Evolutionary conservation across 2,329 filamentous ascomycete genomes (phyloP), one percentile per base, ranked within the genome.

Genomic region (Penicillium sp.): DNA sequence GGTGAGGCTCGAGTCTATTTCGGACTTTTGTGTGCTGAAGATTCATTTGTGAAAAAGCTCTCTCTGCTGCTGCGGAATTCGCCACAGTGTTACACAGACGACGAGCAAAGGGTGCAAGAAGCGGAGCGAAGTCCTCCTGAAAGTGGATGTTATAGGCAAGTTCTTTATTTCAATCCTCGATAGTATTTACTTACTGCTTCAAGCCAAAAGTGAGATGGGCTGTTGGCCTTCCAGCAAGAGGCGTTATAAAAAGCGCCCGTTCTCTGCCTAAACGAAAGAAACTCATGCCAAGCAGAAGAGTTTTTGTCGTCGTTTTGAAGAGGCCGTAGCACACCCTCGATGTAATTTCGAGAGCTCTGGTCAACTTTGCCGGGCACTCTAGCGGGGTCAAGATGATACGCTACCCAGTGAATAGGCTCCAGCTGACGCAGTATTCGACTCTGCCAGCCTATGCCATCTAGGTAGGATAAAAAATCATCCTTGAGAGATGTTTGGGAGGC

Each of bases 21-120:
- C 43, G 43, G 30, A 45, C 30, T 36, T 45, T 45, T 36, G 43
- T 45, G n/a, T 45, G 43, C 43, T 45, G 30, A 45, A 45, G 43
- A 20, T 16, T 45, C 30, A 45, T 45, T 30, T 45, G 43, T 45
- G 43, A 45, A 45, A 45, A 45, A 4, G 30, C 43, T 45, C 43
- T 35, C 43, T 45, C 43, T 7, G 43, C 43, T 45, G 43, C 43
- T 22, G 30, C 43, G 5, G 43, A 45, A 27, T 36, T 45, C 43
- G 43, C 43, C 8, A 45, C 18, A 45, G 43, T 45, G 36, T 36
- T 45, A 11, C 43, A 45, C 9, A 45, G 43, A 45, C 43, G 43
- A 45, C 43, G 43, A 35, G 43, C 43, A 45, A 45, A 45, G 14
- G 43, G 43, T 24, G 43, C 30, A 36, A 36, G 43, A 45, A 45